These are phyloP conservation scores for Pleoardoris graminearum DNA, from an alignment of 2,329 filamentous ascomycete species.

Conservation along the genomic window DNA sequence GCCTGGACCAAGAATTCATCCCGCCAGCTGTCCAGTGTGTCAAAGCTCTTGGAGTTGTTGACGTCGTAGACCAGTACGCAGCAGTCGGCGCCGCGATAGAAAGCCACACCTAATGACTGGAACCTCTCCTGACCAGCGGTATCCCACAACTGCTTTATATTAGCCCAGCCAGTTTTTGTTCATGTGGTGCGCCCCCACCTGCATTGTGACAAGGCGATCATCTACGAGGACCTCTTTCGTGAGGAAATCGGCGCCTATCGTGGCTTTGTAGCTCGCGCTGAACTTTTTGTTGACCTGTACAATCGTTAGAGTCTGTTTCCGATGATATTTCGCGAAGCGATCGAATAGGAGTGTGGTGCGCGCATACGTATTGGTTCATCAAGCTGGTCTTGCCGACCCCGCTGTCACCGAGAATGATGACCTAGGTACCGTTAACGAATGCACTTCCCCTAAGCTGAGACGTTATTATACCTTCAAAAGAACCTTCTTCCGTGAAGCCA, in stretches of 20 bases:
- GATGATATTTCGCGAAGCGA: neutral
- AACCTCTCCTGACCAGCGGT: conserved; percentile 97
- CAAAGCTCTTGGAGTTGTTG: conserved; percentile 99
- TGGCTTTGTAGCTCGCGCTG: conserved; percentile 99
- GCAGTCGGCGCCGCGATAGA: conserved; percentile 97
- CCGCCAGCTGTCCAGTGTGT: conserved; percentile 96
- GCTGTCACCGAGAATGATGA: conserved; percentile 98
- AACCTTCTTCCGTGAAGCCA: conserved; percentile 71
- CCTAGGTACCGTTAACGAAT: conserved; percentile 57
- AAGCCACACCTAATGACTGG: conserved; percentile 94
- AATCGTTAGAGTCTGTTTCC: conserved; percentile 4
- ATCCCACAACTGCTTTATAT: conserved; percentile 78
- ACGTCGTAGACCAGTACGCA: conserved; percentile 98
- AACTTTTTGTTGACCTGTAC: conserved; percentile 99
- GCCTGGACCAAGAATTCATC: conserved; percentile 98
- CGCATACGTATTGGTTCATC: conserved; percentile 99
- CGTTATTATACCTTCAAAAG: conserved; percentile 72
- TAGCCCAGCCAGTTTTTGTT: conserved; percentile 23
- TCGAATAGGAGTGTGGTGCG: neutral
- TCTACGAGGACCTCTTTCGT: conserved; percentile 98
- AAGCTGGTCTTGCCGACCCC: conserved; percentile 99
- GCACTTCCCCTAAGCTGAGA: neutral
- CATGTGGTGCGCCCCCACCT: conserved; percentile 59
- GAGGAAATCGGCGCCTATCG: conserved; percentile 96
- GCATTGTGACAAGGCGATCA: conserved; percentile 97